Percentiles rank a stretch among this genome's conserved stretches.
phyloP scores from a whole-genome alignment of 768 basidiomycete genomes.

The Lactarius hatsudake region DNA sequence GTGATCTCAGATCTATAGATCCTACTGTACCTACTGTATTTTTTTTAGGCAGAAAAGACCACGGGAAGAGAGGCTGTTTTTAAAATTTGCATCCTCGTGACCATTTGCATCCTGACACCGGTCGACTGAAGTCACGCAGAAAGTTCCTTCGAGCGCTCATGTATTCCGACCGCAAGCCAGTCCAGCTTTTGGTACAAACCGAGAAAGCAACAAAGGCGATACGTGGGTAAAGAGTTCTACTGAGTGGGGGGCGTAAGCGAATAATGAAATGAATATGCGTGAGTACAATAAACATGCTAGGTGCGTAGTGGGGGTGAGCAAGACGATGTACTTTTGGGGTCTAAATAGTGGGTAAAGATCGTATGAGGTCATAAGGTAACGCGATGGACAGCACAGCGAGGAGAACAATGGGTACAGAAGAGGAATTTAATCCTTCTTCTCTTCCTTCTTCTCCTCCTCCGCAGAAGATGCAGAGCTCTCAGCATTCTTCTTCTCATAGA shows the following conservation, averaged over 20 bases:
- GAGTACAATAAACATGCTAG: constrained; percentile 23
- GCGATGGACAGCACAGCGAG: not conserved
- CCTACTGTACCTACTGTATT: no score
- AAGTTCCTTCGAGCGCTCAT: constrained; percentile 4
- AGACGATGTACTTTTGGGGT: constrained; percentile 25
- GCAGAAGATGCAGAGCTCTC: constrained; percentile 47
- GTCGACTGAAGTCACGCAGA: not conserved
- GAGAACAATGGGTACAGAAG: not conserved
- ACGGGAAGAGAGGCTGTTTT: no score
- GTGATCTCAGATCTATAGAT: no score
- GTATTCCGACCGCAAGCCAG: constrained; percentile 10
- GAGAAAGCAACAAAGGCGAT: not conserved
- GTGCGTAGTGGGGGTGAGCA: constrained; percentile 20
- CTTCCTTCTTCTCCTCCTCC: constrained; percentile 42
- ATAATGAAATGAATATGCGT: constrained; percentile 16
- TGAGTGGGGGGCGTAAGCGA: constrained; percentile 25
- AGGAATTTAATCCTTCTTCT: constrained; percentile 78
- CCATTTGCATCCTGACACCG: no score
- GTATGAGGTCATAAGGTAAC: constrained; percentile 18
- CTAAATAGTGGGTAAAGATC: constrained; percentile 23
- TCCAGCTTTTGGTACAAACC: constrained; percentile 6
- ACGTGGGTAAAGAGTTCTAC: constrained; percentile 13
- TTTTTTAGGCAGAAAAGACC: no score
- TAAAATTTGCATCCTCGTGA: no score
- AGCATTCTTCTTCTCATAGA: constrained; percentile 88